Conservation (phyloP, 108 stramenopile genomes). For the Asterionellopsis glacialis region DNA sequence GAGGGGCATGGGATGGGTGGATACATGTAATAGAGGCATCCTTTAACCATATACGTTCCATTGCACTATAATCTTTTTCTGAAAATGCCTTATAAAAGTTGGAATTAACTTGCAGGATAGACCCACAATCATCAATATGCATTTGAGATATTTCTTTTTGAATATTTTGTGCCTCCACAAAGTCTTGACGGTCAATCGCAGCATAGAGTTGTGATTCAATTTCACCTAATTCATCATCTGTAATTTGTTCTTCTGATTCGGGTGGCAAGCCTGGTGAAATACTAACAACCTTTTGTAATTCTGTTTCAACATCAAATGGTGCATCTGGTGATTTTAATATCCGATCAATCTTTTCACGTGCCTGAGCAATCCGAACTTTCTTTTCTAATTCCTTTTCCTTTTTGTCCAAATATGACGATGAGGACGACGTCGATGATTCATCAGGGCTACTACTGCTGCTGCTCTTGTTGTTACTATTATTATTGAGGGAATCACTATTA, state of each 20-base stretch:
- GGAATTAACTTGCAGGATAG: conserved; percentile 70
- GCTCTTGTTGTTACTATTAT: no score
- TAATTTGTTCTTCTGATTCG: conserved; percentile 13
- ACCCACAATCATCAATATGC: conserved; percentile 80
- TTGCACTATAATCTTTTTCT: conserved; percentile 48
- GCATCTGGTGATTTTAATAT: conserved; percentile 42
- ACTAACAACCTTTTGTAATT: conserved; percentile 46
- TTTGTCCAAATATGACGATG: no score
- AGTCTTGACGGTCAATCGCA: conserved; percentile 40
- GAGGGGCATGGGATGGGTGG: conserved; percentile 65
- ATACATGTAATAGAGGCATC: conserved; percentile 66
- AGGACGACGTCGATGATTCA: no score
- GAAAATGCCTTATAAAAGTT: conserved; percentile 78
- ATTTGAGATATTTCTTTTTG: conserved; percentile 54
- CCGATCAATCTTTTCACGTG: conserved; percentile 48
- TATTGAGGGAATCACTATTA: no score
- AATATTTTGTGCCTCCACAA: conserved; percentile 35
- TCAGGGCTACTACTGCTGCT: no score
- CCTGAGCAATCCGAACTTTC: conserved; percentile 28
- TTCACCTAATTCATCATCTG: conserved; percentile 32
- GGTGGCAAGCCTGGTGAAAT: conserved; percentile 24
- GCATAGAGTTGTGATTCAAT: conserved; percentile 40
- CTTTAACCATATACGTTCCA: conserved; percentile 72
- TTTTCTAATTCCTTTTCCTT: not conserved
- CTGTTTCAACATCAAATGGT: conserved; percentile 49